These are phyloP conservation scores for Catunica adiposa DNA, from an alignment of 2,329 filamentous ascomycete genomes.

Conservation along the genomic window DNA sequence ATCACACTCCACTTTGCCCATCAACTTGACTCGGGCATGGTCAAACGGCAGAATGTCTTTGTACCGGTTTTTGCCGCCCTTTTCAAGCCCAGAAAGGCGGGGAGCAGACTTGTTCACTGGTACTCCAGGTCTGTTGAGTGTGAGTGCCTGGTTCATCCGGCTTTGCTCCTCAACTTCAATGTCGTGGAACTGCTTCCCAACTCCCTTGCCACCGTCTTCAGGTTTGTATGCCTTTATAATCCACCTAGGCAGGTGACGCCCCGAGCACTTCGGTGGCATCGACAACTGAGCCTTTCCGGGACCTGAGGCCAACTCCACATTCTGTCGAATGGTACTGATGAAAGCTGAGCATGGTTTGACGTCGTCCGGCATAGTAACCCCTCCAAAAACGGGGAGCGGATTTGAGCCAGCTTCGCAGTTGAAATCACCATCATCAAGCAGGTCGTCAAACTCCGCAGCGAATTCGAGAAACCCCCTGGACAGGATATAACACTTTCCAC, in stretches of 20 bases:
- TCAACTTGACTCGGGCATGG: slow-evolving; percentile 68
- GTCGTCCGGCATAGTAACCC: slow-evolving; percentile 60
- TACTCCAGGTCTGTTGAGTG: slow-evolving; percentile 27
- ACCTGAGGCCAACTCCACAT: slow-evolving; percentile 85
- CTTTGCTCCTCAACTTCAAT: slow-evolving; percentile 77
- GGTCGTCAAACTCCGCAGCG: slow-evolving; percentile 44
- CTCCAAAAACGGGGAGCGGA: slow-evolving; percentile 62
- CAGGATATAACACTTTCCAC: slow-evolving; percentile 56
- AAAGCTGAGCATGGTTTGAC: slow-evolving; percentile 60
- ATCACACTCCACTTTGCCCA: slow-evolving; percentile 54
- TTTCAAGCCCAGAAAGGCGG: slow-evolving; percentile 81
- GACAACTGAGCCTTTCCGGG: slow-evolving; percentile 62
- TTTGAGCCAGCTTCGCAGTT: slow-evolving; percentile 28
- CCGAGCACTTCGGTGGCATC: slow-evolving; percentile 16
- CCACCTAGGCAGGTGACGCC: slow-evolving; percentile 54
- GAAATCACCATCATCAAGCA: slow-evolving; percentile 31
- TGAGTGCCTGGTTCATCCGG: slow-evolving; percentile 72
- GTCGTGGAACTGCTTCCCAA: slow-evolving; percentile 66
- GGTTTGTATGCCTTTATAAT: slow-evolving; percentile 50
- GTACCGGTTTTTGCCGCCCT: slow-evolving; percentile 89
- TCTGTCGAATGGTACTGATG: slow-evolving; percentile 90
- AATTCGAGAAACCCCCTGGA: slow-evolving; percentile 71
- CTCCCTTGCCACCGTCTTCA: slow-evolving; percentile 57
- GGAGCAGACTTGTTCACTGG: slow-evolving; percentile 26
- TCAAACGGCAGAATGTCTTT: slow-evolving; percentile 97